Conservation (phyloP, 2,329 filamentous ascomycete species). For the Fusarium sp. region DNA sequence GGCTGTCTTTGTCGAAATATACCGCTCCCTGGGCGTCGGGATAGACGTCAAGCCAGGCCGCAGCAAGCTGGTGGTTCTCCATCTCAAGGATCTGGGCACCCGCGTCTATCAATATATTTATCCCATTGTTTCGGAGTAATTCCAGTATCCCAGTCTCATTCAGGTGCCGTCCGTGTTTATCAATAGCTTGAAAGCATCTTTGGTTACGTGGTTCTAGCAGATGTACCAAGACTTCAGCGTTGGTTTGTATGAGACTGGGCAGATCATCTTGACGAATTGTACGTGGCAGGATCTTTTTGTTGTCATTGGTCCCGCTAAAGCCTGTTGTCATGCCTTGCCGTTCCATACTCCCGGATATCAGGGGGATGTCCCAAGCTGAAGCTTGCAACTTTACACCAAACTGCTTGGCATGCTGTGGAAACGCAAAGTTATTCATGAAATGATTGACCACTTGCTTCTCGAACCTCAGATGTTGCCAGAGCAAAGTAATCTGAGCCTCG, state of each 20-base stretch:
- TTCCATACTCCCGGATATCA: slow-evolving; percentile 42
- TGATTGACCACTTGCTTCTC: slow-evolving; percentile 48
- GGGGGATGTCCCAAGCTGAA: slow-evolving; percentile 73
- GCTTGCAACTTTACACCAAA: slow-evolving; percentile 70
- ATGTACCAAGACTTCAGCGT: slow-evolving; percentile 68
- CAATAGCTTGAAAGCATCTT: slow-evolving; percentile 49
- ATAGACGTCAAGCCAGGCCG: slow-evolving; percentile 59
- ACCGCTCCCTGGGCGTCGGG: slow-evolving; percentile 55
- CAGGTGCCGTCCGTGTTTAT: slow-evolving; percentile 48
- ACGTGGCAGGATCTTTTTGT: slow-evolving; percentile 64
- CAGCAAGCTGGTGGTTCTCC: slow-evolving; percentile 59
- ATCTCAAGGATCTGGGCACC: slow-evolving; percentile 71
- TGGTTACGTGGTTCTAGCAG: slow-evolving; percentile 62
- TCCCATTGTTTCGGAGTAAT: slow-evolving; percentile 33
- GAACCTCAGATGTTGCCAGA: slow-evolving; percentile 60
- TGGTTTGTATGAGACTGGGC: slow-evolving; percentile 62
- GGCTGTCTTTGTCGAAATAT: slow-evolving; percentile 55
- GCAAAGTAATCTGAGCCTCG: slow-evolving; percentile 53
- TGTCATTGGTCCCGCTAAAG: slow-evolving; percentile 78
- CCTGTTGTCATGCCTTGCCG: slow-evolving; percentile 61
- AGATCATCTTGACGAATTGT: slow-evolving; percentile 70
- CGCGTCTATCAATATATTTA: slow-evolving; percentile 68
- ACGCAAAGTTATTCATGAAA: slow-evolving; percentile 70
- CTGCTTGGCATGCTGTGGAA: slow-evolving; percentile 70
- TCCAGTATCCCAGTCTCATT: not conserved